Conservation (phyloP, 2,329 filamentous ascomycete species). For the Calonectria pauciramosa region DNA sequence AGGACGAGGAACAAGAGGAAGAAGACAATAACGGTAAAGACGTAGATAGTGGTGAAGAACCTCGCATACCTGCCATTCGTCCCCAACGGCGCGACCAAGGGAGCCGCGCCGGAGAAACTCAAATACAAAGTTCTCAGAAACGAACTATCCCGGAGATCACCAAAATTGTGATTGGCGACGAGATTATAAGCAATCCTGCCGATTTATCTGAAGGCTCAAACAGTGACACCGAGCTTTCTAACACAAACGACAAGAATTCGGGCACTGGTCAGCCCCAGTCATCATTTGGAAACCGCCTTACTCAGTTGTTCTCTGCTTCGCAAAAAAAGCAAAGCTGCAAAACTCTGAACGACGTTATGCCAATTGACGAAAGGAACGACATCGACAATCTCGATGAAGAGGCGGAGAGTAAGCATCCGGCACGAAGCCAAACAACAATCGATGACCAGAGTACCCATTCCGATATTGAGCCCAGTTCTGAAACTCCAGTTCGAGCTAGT, state of each 20-base stretch:
- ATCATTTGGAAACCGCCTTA: slow-evolving; percentile 36
- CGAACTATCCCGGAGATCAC: slow-evolving; percentile 25
- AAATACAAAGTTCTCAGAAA: slow-evolving; percentile 15
- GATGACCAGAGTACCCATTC: neutral
- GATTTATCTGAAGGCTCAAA: neutral
- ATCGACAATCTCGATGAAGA: neutral
- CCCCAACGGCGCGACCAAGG: slow-evolving; percentile 25
- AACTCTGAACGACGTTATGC: slow-evolving; percentile 24
- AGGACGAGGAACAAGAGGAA: neutral
- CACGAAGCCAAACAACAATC: neutral
- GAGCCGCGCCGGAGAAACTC: neutral
- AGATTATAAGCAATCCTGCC: slow-evolving; percentile 10
- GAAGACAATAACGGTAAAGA: slow-evolving; percentile 16
- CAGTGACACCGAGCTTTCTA: neutral
- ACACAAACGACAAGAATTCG: neutral
- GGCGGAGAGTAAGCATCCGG: neutral
- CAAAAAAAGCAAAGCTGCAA: neutral
- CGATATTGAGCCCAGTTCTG: no score
- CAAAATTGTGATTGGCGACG: slow-evolving; percentile 40
- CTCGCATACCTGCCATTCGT: slow-evolving; percentile 35
- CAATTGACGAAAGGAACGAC: slow-evolving; percentile 21
- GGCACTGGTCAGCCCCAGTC: slow-evolving; percentile 23
- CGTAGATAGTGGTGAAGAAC: slow-evolving; percentile 21
- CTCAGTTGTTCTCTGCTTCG: slow-evolving; percentile 37
- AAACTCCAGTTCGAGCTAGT: neutral